phyloP scores from a whole-genome alignment of 2,329 filamentous ascomycete genomes.

The Arthrobotrys musiformis region DNA sequence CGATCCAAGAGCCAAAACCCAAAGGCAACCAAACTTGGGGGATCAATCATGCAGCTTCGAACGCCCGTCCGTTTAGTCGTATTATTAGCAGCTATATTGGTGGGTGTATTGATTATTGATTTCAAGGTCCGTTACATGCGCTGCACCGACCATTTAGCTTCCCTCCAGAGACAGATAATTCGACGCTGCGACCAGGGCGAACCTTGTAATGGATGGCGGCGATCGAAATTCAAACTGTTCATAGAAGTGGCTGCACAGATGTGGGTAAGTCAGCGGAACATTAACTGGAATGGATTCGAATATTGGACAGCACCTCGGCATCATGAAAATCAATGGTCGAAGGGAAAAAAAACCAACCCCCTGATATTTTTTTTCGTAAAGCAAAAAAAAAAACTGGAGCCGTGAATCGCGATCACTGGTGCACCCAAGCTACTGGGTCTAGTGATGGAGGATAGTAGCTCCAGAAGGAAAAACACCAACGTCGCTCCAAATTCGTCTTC shows the following conservation, averaged over 20 bases:
- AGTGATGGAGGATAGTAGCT: conserved; percentile 10
- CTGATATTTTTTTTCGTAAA: conserved; percentile 22
- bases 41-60: conserved; percentile 26
- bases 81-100: conserved; percentile 45
- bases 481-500: not conserved
- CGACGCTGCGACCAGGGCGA: conserved; percentile 46
- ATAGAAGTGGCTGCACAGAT: conserved; percentile 22
- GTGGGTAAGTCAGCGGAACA: conserved; percentile 21
- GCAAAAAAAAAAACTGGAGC: conserved; percentile 4
- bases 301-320: conserved; percentile 9
- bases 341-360: conserved; percentile 38
- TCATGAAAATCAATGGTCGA: conserved; percentile 17
- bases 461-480: conserved; percentile 5
- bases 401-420: conserved; percentile 13
- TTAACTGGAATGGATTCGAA: conserved; percentile 7
- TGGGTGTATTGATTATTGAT: conserved; percentile 20
- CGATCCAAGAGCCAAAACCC: conserved; percentile 37
- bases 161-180: conserved; percentile 39
- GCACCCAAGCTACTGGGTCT: conserved; percentile 34
- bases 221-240: conserved; percentile 38
- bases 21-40: conserved; percentile 38
- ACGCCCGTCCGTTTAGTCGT: conserved; percentile 28
- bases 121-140: conserved; percentile 43
- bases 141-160: conserved; percentile 49
- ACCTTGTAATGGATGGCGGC: conserved; percentile 37